phyloP scores from a whole-genome alignment of 1,284 basidiomycete species.

The Fistulina hepatica region DNA sequence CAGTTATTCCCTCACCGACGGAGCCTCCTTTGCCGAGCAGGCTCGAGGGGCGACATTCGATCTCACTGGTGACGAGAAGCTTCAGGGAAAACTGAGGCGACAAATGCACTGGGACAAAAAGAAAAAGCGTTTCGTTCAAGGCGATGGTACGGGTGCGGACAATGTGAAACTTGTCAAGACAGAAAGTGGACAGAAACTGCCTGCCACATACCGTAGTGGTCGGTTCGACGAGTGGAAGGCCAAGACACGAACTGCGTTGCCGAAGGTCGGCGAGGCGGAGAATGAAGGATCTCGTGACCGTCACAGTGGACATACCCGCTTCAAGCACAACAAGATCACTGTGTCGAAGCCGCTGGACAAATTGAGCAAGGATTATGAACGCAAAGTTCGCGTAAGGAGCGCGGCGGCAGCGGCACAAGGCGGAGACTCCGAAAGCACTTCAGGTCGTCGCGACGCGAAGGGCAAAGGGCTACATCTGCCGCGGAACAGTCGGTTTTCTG shows the following conservation, averaged over 20 bases:
- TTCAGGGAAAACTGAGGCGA: constrained; percentile 52
- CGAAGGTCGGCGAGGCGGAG: constrained; percentile 76
- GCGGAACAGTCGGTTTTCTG: constrained; percentile 36
- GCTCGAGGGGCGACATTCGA: constrained; percentile 77
- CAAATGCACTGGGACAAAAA: constrained; percentile 88
- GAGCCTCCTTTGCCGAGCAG: constrained; percentile 79
- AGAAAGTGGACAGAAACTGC: constrained; percentile 88
- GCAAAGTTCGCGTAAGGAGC: constrained; percentile 51
- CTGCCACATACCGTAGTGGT: constrained; percentile 87
- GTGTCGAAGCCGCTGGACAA: constrained; percentile 67
- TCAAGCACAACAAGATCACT: constrained; percentile 53
- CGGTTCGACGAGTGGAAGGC: constrained; percentile 94
- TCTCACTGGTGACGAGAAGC: constrained; percentile 72
- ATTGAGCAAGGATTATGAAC: constrained; percentile 55
- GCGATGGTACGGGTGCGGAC: constrained; percentile 77
- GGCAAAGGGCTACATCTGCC: constrained; percentile 2
- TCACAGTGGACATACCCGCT: constrained; percentile 39
- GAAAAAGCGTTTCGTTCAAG: constrained; percentile 90
- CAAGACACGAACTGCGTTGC: constrained; percentile 61
- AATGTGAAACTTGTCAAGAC: constrained; percentile 93
- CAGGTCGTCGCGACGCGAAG: constrained; percentile 23
- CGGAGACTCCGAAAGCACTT: constrained; percentile 13
- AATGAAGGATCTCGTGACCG: constrained; percentile 27
- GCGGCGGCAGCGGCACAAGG: constrained; percentile 33
- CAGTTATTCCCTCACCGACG: constrained; percentile 81